Percentiles rank a stretch among this genome's conserved stretches.
These are phyloP conservation scores for Ophiocordyceps camponoti-floridani DNA, from an alignment of 2,329 filamentous ascomycete species.

Conservation along the genomic window DNA sequence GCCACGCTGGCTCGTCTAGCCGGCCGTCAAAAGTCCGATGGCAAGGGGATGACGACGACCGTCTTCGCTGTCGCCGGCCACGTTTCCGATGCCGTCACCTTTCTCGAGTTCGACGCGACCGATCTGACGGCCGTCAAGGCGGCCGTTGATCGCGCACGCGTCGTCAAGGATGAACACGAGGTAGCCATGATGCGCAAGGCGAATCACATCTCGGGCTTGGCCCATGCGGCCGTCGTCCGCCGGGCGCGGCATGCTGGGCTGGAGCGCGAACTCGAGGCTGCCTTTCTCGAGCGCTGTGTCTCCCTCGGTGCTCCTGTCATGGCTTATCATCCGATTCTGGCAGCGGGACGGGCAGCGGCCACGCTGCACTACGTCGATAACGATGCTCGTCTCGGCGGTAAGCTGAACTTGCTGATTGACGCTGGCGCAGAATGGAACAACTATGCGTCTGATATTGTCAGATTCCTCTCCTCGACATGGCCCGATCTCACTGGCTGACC, in stretches of 20 bases:
- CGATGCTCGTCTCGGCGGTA: constrained; percentile 47
- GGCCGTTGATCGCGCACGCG: constrained; percentile 51
- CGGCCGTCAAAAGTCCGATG: constrained; percentile 10
- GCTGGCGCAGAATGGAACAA: constrained; percentile 62
- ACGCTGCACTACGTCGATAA: constrained; percentile 82
- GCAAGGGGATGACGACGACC: constrained; percentile 22
- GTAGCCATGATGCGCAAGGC: constrained; percentile 55
- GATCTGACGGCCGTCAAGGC: constrained; percentile 37
- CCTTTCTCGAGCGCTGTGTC: constrained; percentile 63
- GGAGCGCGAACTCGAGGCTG: constrained; percentile 67
- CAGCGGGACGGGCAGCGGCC: constrained; percentile 60
- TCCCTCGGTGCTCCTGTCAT: constrained; percentile 62
- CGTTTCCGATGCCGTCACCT: constrained; percentile 52
- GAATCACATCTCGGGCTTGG: constrained; percentile 50
- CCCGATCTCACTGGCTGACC: constrained; percentile 1
- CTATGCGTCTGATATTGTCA: constrained; percentile 50
- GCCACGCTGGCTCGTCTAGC: constrained; percentile 42
- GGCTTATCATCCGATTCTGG: constrained; percentile 77
- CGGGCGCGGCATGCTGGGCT: constrained; percentile 44
- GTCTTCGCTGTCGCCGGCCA: constrained; percentile 68
- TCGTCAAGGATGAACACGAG: constrained; percentile 59
- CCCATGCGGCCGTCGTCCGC: constrained; percentile 44
- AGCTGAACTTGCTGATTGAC: constrained; percentile 69
- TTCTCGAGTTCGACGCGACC: constrained; percentile 50
- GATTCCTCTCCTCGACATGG: neutral